Conservation (phyloP, 768 basidiomycete species). For the Lactarius psammicola region DNA sequence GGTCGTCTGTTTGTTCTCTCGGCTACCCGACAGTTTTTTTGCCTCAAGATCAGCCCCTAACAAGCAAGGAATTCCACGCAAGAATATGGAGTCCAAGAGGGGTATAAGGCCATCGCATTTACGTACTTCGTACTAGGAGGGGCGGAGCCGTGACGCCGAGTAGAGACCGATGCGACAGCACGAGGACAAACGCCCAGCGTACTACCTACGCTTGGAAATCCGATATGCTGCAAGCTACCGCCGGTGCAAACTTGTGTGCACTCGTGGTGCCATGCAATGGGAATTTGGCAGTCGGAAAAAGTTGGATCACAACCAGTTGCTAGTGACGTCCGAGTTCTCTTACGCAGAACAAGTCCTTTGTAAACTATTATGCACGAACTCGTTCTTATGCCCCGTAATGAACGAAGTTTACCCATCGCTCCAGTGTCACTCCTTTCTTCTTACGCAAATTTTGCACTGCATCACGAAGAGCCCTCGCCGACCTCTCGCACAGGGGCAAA, state of each 20-base stretch:
- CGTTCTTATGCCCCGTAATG: slow-evolving; percentile 12
- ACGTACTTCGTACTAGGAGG: neutral
- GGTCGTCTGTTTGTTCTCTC: neutral
- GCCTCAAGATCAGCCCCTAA: neutral
- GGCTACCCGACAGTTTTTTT: no score
- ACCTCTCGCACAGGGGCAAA: neutral
- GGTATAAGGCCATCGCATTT: neutral
- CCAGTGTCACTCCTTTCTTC: slow-evolving; percentile 13
- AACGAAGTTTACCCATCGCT: slow-evolving; percentile 20
- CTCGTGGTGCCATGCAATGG: no score
- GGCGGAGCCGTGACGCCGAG: no score
- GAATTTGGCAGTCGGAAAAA: no score
- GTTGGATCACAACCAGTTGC: neutral
- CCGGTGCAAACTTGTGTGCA: no score
- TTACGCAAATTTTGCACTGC: slow-evolving; percentile 7
- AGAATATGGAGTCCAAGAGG: neutral
- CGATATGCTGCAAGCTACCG: no score
- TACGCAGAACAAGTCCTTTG: neutral
- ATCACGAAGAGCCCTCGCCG: slow-evolving; percentile 5
- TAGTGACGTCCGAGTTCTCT: neutral
- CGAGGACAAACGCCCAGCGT: no score
- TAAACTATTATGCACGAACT: neutral
- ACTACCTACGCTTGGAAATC: no score
- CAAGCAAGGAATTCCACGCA: neutral
- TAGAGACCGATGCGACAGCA: no score